Base-by-base conservation (phyloP, 2,329 filamentous ascomycete species). In the Ceratocystis cubensis region DNA sequence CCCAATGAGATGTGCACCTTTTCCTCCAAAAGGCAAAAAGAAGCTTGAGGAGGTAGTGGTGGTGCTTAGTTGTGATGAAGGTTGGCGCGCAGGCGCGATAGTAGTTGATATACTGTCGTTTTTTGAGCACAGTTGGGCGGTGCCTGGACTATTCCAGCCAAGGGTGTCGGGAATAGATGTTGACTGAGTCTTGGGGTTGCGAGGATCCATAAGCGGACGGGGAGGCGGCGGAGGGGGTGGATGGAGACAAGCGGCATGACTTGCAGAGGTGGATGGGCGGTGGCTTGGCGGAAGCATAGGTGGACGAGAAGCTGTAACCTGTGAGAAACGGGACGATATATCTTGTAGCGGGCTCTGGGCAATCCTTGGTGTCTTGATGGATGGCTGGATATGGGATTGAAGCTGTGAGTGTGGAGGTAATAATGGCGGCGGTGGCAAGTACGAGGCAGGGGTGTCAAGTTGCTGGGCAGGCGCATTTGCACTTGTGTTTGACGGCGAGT, bases 161-260 rank as follows among this genome's bases (percentile, higher is more conserved):
- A 83, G 73, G 3, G 82, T 84, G 74, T 85, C 83, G 17, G 82
- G 82, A 68, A 85, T 74, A 3, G 79, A 80, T 44, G 73, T 74
- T n/a, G 77, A 75, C 10, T 73, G 73, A 13, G 69, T 56, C 5
- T 64, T 69, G 17, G 74, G 70, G 67, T 71, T 73, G 53, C 71
- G 63, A 30, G 73, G 50, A 13, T 20, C 25, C 13, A 13, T 15
- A 41, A 41, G 37, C 37, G 13, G 37, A 33, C 37, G 20, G 45
- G 50, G 50, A 53, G 41, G 53, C 17, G 22, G 13, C 10, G 61
- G 4, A 37, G 56, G n/a, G 7, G 56, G 56, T 8, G 15, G 8
- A 25, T 17, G 56, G 22, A 30, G 15, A 17, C n/a, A 33, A 30
- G 56, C 30, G 13, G 56, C n/a, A n/a, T 59, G 56, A 8, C 17